These are phyloP conservation scores for Dissophora globulifera DNA, from an alignment of 192 early-diverging fungal genomes.

Conservation along the genomic window DNA sequence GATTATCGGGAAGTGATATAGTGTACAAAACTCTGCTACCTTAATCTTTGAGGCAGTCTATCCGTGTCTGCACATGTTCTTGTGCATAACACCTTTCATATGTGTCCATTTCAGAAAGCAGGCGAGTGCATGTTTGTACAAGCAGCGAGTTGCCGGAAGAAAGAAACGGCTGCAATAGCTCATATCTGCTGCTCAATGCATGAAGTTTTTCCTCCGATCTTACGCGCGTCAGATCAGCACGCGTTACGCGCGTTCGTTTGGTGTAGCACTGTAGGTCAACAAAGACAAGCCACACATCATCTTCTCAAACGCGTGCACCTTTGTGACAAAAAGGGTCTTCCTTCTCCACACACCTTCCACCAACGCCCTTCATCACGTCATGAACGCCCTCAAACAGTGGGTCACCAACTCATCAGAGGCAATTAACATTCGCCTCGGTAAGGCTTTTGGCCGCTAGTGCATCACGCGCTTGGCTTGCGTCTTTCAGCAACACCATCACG, in stretches of 20 bases:
- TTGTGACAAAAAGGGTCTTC: not conserved
- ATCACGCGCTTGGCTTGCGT: too few relatives aligned
- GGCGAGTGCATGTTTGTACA: too few relatives aligned
- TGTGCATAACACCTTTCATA: too few relatives aligned
- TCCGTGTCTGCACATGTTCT: too few relatives aligned
- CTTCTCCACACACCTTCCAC: not conserved
- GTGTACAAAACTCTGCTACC: not conserved
- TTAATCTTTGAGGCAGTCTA: too few relatives aligned
- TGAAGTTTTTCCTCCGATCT: too few relatives aligned
- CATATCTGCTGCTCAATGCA: too few relatives aligned
- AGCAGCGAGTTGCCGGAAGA: too few relatives aligned
- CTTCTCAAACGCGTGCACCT: not conserved
- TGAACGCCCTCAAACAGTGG: slow-evolving; percentile 51
- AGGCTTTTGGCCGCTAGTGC: too few relatives aligned
- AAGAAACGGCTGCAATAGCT: too few relatives aligned
- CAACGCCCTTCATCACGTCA: not conserved
- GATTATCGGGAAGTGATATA: too few relatives aligned
- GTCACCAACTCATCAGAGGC: slow-evolving; percentile 47
- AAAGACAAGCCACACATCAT: slow-evolving; percentile 7
- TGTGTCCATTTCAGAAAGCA: too few relatives aligned
- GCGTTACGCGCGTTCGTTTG: not conserved
- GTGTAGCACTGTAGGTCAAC: slow-evolving; percentile 3
- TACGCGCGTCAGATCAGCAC: not conserved
- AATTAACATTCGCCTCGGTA: slow-evolving; percentile 49
- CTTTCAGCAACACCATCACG: not conserved